Evolutionary conservation across 164 flowering plant species (phyloP), one percentile per base, ranked within the genome.

Genomic region (Umbellularia californica): DNA sequence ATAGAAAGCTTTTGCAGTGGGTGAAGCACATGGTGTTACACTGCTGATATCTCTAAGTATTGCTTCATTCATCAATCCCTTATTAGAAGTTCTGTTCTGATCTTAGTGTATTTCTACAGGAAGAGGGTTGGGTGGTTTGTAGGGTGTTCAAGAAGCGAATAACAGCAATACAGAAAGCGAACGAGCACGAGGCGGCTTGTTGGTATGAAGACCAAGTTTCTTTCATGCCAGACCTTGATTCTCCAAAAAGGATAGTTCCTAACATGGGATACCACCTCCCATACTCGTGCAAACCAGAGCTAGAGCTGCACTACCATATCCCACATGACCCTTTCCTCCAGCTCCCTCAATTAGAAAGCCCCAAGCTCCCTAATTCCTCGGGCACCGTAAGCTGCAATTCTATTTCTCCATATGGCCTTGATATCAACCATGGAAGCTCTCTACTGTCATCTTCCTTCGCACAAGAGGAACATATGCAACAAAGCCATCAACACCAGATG

Each of bases 81-180:
- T 19, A 55, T 12, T 55, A 20, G 60, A 55, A 55, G 60, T 15
- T 9, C 22, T 5, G 28, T 27, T 30, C 50, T 67, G 50, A 33
- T 67, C 22, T 28, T 12, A 19, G 7, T 67, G n/a, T 41, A 6
- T 41, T 71, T 60, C 6, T 71, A 22, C 85, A 87, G 90, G 98
- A 94, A 82, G 98, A 94, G 82, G 98, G 98, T 70, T 94, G 98
- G 98, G 98, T 85, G 15, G 94, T 94, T 4, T 94, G 98, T 69
- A 87, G 93, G 86, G 98, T 90, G 47, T 94, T 94, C 91, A 94
- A 87, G 92, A 94, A 94, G 83, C 67, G 89, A 69, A 71, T 92
- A 81, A 58, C 96, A 24, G 72, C 92, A 17, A 70, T 87, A 17
- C 52, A 88, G 68, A 89, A 81, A 81, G 24, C 81, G 51, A 87